Percentiles rank a stretch among this genome's conserved stretches.
phyloP scores from a whole-genome alignment of 2,329 filamentous ascomycete species.

The Madurella mycetomatis region DNA sequence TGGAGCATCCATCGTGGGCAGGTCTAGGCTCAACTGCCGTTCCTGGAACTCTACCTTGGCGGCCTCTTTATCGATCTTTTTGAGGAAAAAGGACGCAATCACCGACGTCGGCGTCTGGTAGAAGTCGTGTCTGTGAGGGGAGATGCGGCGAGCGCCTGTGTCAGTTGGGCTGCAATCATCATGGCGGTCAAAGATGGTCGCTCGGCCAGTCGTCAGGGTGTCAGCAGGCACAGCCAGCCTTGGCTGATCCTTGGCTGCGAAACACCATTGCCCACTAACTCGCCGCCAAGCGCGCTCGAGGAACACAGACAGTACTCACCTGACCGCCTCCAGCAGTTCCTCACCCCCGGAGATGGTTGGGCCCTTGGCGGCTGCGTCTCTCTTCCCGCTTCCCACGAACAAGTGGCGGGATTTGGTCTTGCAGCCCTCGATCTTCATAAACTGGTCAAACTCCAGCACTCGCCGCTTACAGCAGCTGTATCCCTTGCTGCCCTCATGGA shows the following conservation, averaged over 20 bases:
- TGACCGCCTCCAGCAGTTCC: conserved; percentile 72
- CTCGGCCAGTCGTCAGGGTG: conserved; percentile 5
- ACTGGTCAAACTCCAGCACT: conserved; percentile 95
- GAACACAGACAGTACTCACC: conserved; percentile 45
- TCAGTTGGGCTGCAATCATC: conserved; percentile 13
- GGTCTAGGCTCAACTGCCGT: conserved; percentile 66
- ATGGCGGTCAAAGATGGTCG: conserved; percentile 8
- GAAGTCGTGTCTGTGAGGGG: conserved; percentile 66
- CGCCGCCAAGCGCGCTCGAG: conserved; percentile 5
- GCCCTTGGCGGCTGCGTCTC: conserved; percentile 46
- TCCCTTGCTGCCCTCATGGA: conserved; percentile 97
- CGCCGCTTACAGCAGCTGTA: conserved; percentile 95
- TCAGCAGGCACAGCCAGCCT: conserved; percentile 24
- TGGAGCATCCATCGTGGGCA: conserved; percentile 73
- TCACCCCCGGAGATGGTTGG: conserved; percentile 48
- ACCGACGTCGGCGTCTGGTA: conserved; percentile 86
- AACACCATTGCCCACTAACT: conserved; percentile 4
- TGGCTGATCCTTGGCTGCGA: conserved; percentile 24
- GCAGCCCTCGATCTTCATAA: conserved; percentile 93
- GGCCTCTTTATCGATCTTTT: conserved; percentile 85
- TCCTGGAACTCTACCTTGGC: conserved; percentile 67
- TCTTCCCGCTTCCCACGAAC: conserved; percentile 74
- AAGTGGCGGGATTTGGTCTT: conserved; percentile 75
- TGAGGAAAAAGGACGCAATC: conserved; percentile 89
- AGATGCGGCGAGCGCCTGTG: conserved; percentile 9